Base-by-base conservation (phyloP, 176 grass and related monocot species). In the Themeda triandra region DNA sequence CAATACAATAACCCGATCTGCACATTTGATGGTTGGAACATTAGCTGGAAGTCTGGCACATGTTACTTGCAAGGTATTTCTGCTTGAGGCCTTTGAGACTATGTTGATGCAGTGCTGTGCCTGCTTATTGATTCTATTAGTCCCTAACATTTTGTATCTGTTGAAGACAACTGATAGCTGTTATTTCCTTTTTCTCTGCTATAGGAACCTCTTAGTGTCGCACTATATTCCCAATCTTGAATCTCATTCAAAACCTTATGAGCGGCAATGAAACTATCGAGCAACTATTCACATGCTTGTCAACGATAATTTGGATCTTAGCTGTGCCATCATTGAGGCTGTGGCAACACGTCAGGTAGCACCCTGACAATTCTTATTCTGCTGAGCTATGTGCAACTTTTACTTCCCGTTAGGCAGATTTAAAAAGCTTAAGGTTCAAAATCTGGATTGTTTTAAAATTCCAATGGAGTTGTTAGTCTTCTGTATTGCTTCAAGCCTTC, bases 21-120 rank as follows among this genome's bases (percentile, higher is more conserved):
- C 89, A 10, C 94, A 87, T 80, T 76, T 96, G 82, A 96, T 96
- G 91, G 94, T 93, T 33, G 89, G 78, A 25, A 96, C 94, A 68
- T 89, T 96, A 80, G 91, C 91, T 67, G 94, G 94, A 90, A 96
- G 94, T 82, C 78, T 96, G 87, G 94, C 89, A 66, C 91, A 96
- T 93, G 94, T 91, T 82, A 96, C 94, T 91, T 96, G 91, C 94
- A 96, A 96, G 94, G 94, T 96, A 77, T 29, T 60, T 63, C 27
- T 80, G 41, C 29, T 62, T 18, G 45, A 49, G 44, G 24, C 70
- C 66, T 73, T 17, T 66, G 76, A 44, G 15, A 39, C n/a, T 37
- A 39, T 70, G 59, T 29, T 83, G 21, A 31, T 67, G 18, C 65
- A 44, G 35, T 24, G 59, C n/a, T 70, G 31, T 76, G 21, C 33